phyloP scores from a whole-genome alignment of 2,329 filamentous ascomycete species.

The Cladobotryum protrusum region DNA sequence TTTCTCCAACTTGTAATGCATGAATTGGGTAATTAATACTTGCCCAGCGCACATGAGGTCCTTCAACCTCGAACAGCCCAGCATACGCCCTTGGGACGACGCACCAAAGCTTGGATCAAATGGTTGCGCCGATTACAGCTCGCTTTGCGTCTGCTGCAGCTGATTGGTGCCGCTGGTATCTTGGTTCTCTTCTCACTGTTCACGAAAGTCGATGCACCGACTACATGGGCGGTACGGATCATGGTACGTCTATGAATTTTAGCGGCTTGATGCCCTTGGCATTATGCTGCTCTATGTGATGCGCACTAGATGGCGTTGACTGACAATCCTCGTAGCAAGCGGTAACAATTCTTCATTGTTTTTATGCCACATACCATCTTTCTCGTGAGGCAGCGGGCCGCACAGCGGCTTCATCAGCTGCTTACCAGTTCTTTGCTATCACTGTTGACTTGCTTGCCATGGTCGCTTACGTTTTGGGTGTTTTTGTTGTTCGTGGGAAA shows the following conservation, averaged over 20 bases:
- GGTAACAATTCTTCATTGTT: slow-evolving; percentile 62
- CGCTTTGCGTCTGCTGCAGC: slow-evolving; percentile 56
- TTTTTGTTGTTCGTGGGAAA: slow-evolving; percentile 39
- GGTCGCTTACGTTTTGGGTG: slow-evolving; percentile 52
- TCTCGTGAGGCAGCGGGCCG: slow-evolving; percentile 62
- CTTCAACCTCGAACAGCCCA: slow-evolving; percentile 55
- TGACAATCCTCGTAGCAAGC: slow-evolving; percentile 53
- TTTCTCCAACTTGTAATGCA: neutral
- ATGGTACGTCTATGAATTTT: slow-evolving; percentile 48
- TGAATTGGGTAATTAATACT: slow-evolving; percentile 1
- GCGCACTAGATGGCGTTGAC: neutral
- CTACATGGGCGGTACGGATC: slow-evolving; percentile 71
- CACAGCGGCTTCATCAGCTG: slow-evolving; percentile 73
- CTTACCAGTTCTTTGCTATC: slow-evolving; percentile 80
- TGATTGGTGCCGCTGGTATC: slow-evolving; percentile 64
- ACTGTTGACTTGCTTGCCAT: slow-evolving; percentile 59
- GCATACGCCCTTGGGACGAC: slow-evolving; percentile 60
- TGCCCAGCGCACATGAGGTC: slow-evolving; percentile 52
- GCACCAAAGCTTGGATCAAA: slow-evolving; percentile 65
- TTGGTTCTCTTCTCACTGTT: slow-evolving; percentile 74
- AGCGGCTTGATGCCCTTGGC: no score
- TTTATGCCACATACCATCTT: slow-evolving; percentile 79
- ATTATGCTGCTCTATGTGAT: no score
- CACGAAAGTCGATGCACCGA: slow-evolving; percentile 54
- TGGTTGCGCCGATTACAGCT: slow-evolving; percentile 64